Base-by-base conservation (phyloP, 257 asterid species). In the Nicotiana undulata region DNA sequence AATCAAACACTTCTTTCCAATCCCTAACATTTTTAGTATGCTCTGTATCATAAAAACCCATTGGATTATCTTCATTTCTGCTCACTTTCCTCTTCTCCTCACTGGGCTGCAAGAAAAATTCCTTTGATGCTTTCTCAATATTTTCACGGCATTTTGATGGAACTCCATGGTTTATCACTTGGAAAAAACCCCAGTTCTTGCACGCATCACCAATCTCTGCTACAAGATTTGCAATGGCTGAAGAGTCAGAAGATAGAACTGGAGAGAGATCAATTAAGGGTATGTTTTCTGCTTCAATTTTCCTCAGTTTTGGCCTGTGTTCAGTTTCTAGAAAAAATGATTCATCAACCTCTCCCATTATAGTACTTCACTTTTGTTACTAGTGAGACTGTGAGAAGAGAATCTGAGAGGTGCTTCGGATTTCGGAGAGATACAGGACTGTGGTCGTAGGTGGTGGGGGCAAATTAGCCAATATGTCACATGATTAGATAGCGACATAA, bases 91-190 rank as follows among this genome's bases (percentile, higher is more conserved):
- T 82, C 89, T 90, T 93, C 86, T 93, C 94, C 68, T 90, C 95
- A 53, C 83, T 85, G 0, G 92, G 28, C 74, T 85, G 80, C 67
- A 86, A 85, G 55, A 90, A 91, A 85, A 93, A 92, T 20, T 81
- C 52, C 46, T 79, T 89, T 1, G 92, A 79, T 24, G 84, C 97
- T 29, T n/a, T 44, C 64, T 91, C 91, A 9, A 90, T 85, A 63
- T 81, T 88, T 51, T 86, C 86, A 0, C 89, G 90, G 34, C 22
- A 79, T 9, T 72, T 81, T 6, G 80, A 81, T 20, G 93, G 88
- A 49, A 92, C 95, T 18, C 98, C 98, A 18, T 93, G 97, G 82
- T 93, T 93, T 76, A 90, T 90, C 82, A 92, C 93, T 87, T 92
- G 97, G 75, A 93, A 90, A 79, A 93, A 93, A 0, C 94, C 96